These are phyloP conservation scores for Apiospora hydei DNA, from an alignment of 2,329 filamentous ascomycete genomes.

Conservation along the genomic window DNA sequence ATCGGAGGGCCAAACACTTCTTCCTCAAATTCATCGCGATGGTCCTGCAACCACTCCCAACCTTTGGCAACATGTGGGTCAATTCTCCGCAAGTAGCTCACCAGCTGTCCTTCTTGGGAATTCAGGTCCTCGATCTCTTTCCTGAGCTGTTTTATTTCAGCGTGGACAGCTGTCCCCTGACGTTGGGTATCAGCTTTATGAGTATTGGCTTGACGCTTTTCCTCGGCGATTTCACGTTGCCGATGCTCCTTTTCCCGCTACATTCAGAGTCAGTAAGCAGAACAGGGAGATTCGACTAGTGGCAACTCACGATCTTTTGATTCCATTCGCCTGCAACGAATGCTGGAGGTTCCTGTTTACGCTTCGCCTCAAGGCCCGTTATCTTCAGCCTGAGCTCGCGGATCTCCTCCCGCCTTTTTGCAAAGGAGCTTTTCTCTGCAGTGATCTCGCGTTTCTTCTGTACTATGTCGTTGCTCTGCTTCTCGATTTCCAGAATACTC, in stretches of 20 bases:
- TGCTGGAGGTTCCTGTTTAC: conserved; percentile 67
- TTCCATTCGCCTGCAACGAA: conserved; percentile 78
- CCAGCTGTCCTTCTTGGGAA: conserved; percentile 77
- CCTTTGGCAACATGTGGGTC: conserved; percentile 72
- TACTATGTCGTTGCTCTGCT: conserved; percentile 52
- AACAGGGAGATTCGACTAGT: not conserved
- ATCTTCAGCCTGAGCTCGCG: conserved; percentile 62
- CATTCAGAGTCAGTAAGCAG: conserved; percentile 36
- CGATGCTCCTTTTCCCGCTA: conserved; percentile 69
- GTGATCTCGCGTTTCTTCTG: conserved; percentile 54
- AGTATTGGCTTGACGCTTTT: conserved; percentile 45
- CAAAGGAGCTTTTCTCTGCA: conserved; percentile 58
- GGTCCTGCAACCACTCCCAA: conserved; percentile 83
- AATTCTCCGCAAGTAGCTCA: conserved; percentile 66
- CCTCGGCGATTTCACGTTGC: conserved; percentile 57
- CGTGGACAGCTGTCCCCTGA: conserved; percentile 50
- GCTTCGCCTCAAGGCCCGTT: conserved; percentile 66
- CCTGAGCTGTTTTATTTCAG: conserved; percentile 49
- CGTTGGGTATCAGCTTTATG: conserved; percentile 48
- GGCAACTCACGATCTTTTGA: conserved; percentile 68
- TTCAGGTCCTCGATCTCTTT: conserved; percentile 66
- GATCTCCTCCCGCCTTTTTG: conserved; percentile 51
- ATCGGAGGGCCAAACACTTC: conserved; percentile 83
- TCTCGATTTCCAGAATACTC: conserved; percentile 43
- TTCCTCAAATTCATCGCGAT: conserved; percentile 74